Evolutionary conservation across 306 rosid genomes (phyloP).

Genomic region (Coriaria nepalensis): DNA sequence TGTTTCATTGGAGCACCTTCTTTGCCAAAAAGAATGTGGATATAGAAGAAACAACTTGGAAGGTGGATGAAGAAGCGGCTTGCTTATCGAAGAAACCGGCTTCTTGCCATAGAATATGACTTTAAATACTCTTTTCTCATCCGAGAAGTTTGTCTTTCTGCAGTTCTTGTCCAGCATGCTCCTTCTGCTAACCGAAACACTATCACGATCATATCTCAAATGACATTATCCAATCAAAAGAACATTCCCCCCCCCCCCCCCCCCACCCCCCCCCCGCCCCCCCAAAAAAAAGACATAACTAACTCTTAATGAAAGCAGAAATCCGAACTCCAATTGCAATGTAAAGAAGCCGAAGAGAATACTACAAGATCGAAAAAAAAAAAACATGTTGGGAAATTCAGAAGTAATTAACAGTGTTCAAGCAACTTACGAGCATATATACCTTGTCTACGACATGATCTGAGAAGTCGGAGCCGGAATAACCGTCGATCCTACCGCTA

Average conservation of each 20-base stretch:
- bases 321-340: constrained; percentile 52
- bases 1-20: constrained; percentile 56
- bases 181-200: no score
- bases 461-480: constrained; percentile 22
- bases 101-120: constrained; percentile 58
- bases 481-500: constrained; percentile 48
- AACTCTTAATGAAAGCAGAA: constrained; percentile 36
- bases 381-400: background rate
- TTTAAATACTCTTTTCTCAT: constrained; percentile 54
- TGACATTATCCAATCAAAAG: no score
- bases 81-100: constrained; percentile 59
- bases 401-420: no score
- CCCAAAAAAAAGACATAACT: no score
- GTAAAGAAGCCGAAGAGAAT: constrained; percentile 36
- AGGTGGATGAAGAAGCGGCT: constrained; percentile 39
- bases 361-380: constrained; percentile 25
- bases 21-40: constrained; percentile 63
- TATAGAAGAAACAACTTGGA: constrained; percentile 51
- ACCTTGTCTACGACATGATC: constrained; percentile 37
- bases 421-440: background rate
- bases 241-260: no score
- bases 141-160: constrained; percentile 62
- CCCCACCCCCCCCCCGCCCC: no score
- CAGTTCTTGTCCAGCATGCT: constrained; percentile 71
- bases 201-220: background rate